These are phyloP conservation scores for Akanthomyces lecanii DNA, from an alignment of 2,329 filamentous ascomycete species.

Conservation along the genomic window DNA sequence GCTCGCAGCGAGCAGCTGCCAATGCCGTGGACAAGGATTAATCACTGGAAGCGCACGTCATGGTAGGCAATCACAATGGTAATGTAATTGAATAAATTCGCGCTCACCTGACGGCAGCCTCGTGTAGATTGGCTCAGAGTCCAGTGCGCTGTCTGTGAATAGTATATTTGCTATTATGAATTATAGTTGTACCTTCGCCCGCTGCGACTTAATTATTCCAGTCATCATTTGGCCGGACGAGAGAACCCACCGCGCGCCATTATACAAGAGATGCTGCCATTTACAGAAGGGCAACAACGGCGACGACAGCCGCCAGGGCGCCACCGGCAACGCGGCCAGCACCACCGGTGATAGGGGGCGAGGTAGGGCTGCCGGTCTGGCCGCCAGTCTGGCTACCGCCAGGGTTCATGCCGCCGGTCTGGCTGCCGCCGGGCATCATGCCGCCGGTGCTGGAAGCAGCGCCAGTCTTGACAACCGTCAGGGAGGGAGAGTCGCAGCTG, in stretches of 20 bases:
- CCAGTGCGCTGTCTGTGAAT: too few species aligned
- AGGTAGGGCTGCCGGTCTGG: background rate
- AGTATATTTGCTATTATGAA: background rate
- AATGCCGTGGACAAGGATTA: too few species aligned
- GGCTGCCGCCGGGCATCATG: constrained; percentile 2
- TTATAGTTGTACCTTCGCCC: background rate
- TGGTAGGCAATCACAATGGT: too few species aligned
- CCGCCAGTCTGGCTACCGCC: background rate
- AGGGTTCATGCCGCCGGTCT: background rate
- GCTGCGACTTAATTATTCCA: background rate
- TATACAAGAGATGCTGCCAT: background rate
- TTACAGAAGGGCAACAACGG: constrained; percentile 1
- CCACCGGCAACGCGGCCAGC: background rate
- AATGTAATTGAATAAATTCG: too few species aligned
- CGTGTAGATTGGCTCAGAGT: too few species aligned
- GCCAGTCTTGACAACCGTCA: constrained; percentile 11
- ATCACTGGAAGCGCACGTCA: too few species aligned
- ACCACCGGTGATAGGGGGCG: background rate
- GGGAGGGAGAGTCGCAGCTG: constrained; percentile 14
- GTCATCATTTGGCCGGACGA: background rate
- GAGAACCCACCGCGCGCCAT: background rate
- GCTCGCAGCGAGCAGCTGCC: too few species aligned
- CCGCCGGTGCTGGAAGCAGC: constrained; percentile 17
- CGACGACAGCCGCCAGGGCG: background rate
- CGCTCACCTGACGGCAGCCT: too few species aligned